phyloP scores from a whole-genome alignment of 2,329 filamentous ascomycete species.

The Cladosporium cucumerinum region DNA sequence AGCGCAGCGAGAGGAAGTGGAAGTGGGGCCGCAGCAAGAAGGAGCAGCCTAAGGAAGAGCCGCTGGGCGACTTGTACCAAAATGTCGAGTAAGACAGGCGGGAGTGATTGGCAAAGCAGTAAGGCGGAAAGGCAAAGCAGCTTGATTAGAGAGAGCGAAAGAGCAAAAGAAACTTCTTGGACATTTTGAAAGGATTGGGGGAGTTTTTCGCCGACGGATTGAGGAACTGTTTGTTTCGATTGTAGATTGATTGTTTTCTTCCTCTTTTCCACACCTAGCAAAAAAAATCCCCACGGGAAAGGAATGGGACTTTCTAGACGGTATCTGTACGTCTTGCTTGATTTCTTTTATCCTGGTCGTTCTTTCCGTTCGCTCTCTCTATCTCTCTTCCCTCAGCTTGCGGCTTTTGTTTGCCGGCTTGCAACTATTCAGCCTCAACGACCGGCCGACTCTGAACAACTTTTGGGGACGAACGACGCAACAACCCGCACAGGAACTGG shows the following conservation, averaged over 20 bases:
- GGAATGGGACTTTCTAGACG: neutral
- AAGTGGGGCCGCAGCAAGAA: slow-evolving; percentile 26
- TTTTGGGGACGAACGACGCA: no score
- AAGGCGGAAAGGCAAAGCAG: neutral
- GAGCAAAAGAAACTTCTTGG: neutral
- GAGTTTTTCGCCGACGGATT: neutral
- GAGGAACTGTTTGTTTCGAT: neutral
- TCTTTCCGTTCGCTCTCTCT: neutral
- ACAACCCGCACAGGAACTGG: no score
- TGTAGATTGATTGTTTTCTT: neutral
- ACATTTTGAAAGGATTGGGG: neutral
- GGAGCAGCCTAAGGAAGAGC: slow-evolving; percentile 27
- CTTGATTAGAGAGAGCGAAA: neutral
- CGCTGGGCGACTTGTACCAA: slow-evolving; percentile 29
- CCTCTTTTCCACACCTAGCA: neutral
- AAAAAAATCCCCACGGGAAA: neutral
- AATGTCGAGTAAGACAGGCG: neutral
- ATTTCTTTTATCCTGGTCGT: neutral
- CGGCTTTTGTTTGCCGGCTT: neutral
- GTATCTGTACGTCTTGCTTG: slow-evolving; percentile 5
- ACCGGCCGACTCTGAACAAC: no score
- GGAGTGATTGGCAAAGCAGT: neutral
- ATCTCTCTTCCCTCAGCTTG: neutral
- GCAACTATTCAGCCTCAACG: neutral
- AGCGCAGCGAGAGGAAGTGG: slow-evolving; percentile 33